These are phyloP conservation scores for Phytophthora uliginosa DNA, from an alignment of 352 stramenopile genomes.

Conservation along the genomic window DNA sequence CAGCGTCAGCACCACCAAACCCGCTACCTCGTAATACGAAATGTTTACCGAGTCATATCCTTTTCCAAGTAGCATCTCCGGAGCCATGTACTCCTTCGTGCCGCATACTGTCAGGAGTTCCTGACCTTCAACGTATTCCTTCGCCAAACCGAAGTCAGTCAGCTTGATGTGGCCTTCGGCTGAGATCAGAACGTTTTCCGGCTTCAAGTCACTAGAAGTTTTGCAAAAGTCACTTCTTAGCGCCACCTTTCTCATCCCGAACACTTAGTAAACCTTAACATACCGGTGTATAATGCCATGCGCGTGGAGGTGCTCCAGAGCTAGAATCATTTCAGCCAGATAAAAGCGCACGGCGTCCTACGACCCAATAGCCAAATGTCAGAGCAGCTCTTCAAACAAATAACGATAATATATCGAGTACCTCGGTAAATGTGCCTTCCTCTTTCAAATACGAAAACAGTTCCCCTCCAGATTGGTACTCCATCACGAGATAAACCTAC, in stretches of 20 bases:
- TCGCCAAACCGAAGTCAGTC: conserved; percentile 93
- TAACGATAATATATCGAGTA: conserved; percentile 14
- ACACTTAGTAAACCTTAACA: background rate
- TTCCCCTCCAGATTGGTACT: conserved; percentile 85
- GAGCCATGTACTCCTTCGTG: conserved; percentile 91
- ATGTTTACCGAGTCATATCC: conserved; percentile 76
- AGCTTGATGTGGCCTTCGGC: conserved; percentile 92
- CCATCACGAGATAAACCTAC: conserved; percentile 82
- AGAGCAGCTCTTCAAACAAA: background rate
- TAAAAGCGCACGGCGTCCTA: conserved; percentile 85
- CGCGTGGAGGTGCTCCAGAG: conserved; percentile 82
- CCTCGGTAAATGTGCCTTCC: conserved; percentile 77
- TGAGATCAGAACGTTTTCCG: conserved; percentile 94
- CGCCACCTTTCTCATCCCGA: background rate
- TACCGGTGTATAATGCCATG: conserved; percentile 89
- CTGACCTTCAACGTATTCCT: conserved; percentile 75
- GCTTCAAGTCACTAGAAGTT: conserved; percentile 85
- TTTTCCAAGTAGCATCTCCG: conserved; percentile 88
- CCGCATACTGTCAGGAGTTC: conserved; percentile 83
- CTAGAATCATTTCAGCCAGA: conserved; percentile 87
- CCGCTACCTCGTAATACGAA: background rate
- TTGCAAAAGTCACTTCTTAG: background rate
- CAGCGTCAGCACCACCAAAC: conserved; percentile 10
- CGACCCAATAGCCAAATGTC: background rate
- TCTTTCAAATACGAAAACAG: conserved; percentile 80